Conservation (phyloP, 208 protist species). For the Acanthamoeba castellanii region DNA sequence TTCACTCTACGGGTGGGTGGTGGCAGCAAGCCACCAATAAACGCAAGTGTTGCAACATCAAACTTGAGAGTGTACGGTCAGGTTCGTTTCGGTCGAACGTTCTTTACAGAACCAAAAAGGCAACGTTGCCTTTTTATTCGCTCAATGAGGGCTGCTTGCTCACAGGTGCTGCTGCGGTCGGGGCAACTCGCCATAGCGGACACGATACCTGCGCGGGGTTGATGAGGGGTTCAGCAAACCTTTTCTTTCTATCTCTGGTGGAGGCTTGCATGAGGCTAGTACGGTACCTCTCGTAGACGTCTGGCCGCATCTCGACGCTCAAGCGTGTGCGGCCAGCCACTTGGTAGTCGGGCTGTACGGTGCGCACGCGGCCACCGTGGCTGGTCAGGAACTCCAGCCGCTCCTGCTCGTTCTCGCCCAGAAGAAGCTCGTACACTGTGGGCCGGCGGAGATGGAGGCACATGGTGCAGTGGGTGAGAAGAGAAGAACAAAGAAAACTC, state of each 20-base stretch:
- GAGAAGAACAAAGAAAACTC: neutral
- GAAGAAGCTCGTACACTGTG: neutral
- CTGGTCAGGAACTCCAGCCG: slow-evolving; percentile 6
- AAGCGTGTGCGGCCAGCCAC: slow-evolving; percentile 19
- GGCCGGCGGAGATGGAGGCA: neutral
- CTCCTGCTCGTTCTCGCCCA: neutral
- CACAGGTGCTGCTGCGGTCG: neutral
- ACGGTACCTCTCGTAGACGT: slow-evolving; percentile 10
- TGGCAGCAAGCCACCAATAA: no score
- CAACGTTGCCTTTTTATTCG: neutral
- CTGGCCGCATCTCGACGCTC: slow-evolving; percentile 35
- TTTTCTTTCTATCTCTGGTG: neutral
- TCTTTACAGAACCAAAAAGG: no score
- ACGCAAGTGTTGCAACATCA: no score
- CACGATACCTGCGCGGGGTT: neutral
- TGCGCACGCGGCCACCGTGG: neutral
- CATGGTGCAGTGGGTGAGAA: neutral
- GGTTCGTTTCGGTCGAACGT: no score
- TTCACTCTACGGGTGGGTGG: no score
- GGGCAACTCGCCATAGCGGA: neutral
- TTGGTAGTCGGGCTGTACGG: neutral
- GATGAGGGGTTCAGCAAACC: no score
- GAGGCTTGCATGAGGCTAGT: no score
- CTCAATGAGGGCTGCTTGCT: neutral
- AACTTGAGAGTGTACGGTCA: no score